Evolutionary conservation across 1,284 basidiomycete species (phyloP).

Genomic region (Ustilago trichophora): DNA sequence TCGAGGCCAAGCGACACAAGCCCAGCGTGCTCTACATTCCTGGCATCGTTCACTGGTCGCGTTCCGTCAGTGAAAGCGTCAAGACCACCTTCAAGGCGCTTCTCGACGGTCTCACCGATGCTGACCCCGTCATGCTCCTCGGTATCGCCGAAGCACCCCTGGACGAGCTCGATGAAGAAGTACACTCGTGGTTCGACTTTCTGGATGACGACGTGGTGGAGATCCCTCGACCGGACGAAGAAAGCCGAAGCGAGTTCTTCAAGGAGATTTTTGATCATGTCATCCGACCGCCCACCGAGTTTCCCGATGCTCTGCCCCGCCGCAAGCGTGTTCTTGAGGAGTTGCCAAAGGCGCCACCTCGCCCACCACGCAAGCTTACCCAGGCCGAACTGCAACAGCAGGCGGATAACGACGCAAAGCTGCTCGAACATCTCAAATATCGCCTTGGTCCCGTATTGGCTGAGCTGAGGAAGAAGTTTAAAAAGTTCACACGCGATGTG

Average conservation of each 20-base stretch:
- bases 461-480: conserved; percentile 92
- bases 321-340: conserved; percentile 85
- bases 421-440: conserved; percentile 84
- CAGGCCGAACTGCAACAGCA: conserved; percentile 84
- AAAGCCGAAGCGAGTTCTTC: conserved; percentile 82
- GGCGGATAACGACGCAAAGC: conserved; percentile 80
- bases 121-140: conserved; percentile 89
- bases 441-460: conserved; percentile 84
- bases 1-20: conserved; percentile 96
- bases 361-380: conserved; percentile 83
- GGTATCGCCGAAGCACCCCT: conserved; percentile 85
- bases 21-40: conserved; percentile 96
- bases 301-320: conserved; percentile 87
- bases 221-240: conserved; percentile 68
- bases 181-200: conserved; percentile 88
- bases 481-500: conserved; percentile 84
- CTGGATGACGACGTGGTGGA: conserved; percentile 78
- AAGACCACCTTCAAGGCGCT: conserved; percentile 86
- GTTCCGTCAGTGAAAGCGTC: conserved; percentile 83
- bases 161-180: conserved; percentile 79
- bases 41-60: conserved; percentile 84
- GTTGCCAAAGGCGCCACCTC: conserved; percentile 86
- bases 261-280: conserved; percentile 68
- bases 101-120: conserved; percentile 86
- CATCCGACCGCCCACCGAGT: conserved; percentile 78